Percentiles rank a stretch among this genome's conserved stretches.
phyloP scores from a whole-genome alignment of 1,139 yeast species.

The Lizanozyma gosingica region DNA sequence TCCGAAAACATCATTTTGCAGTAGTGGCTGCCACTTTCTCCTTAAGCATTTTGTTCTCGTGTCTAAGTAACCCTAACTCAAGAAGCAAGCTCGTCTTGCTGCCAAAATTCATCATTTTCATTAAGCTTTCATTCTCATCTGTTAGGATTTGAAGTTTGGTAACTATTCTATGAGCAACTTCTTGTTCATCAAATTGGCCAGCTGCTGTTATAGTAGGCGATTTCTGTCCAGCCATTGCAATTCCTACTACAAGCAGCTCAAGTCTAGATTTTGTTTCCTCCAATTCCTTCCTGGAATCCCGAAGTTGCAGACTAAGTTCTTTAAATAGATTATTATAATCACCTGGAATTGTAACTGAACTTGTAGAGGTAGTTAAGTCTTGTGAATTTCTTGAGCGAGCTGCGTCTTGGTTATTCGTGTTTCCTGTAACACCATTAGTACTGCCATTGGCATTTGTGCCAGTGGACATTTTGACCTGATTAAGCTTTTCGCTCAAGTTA shows the following conservation, averaged over 20 bases:
- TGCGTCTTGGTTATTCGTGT: no score
- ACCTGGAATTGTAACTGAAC: neutral
- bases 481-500: slow-evolving; percentile 25
- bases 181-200: slow-evolving; percentile 65
- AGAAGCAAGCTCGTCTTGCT: slow-evolving; percentile 8
- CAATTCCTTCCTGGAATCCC: slow-evolving; percentile 28
- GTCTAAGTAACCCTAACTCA: neutral
- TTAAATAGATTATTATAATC: neutral
- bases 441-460: neutral
- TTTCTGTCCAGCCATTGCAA: slow-evolving; percentile 42
- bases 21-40: neutral
- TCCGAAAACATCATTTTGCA: neutral
- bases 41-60: neutral
- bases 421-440: no score
- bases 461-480: slow-evolving; percentile 10
- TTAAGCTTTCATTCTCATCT: slow-evolving; percentile 63
- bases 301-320: neutral
- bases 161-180: slow-evolving; percentile 67
- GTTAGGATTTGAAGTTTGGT: slow-evolving; percentile 53
- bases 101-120: slow-evolving; percentile 64
- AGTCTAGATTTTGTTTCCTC: slow-evolving; percentile 51
- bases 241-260: slow-evolving; percentile 44
- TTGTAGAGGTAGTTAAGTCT: neutral
- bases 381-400: no score
- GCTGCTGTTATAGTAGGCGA: slow-evolving; percentile 29